A percentile compares a stretch with the other conserved stretches of the same genome.
These are phyloP conservation scores for Suhomyces bokatorum DNA, from an alignment of 1,139 yeast genomes.

Conservation along the genomic window DNA sequence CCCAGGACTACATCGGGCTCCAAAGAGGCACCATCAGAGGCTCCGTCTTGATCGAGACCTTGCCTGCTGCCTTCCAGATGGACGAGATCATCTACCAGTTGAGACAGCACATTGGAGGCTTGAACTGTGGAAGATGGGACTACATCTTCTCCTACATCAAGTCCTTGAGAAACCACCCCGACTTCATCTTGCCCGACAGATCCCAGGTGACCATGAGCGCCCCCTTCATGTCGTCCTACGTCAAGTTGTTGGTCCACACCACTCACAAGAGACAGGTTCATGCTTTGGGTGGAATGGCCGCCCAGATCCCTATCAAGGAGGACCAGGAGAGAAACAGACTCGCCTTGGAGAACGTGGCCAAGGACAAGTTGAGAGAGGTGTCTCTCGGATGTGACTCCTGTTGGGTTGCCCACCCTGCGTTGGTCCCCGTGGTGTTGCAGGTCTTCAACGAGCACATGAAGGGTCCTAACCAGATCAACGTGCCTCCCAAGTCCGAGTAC, in stretches of 20 bases:
- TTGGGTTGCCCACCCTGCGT: constrained; percentile 82
- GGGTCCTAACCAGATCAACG: constrained; percentile 78
- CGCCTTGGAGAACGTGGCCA: constrained; percentile 29
- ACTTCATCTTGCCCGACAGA: constrained; percentile 28
- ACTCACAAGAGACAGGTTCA: constrained; percentile 33
- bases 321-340: constrained; percentile 24
- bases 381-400: constrained; percentile 78
- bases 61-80: constrained; percentile 35
- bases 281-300: constrained; percentile 36
- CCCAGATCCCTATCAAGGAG: constrained; percentile 33
- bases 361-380: constrained; percentile 57
- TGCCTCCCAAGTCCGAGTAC: constrained; percentile 51
- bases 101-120: constrained; percentile 30
- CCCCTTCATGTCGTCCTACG: constrained; percentile 31
- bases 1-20: constrained; percentile 26
- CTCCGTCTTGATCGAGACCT: constrained; percentile 32
- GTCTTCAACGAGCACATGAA: constrained; percentile 82
- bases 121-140: constrained; percentile 36
- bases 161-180: constrained; percentile 26
- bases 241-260: constrained; percentile 28
- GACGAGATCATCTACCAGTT: constrained; percentile 33
- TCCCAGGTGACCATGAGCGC: constrained; percentile 29
- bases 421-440: constrained; percentile 72
- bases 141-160: constrained; percentile 32
- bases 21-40: constrained; percentile 32